Evolutionary conservation across 495 filamentous ascomycete genomes (phyloP).

Genomic region (Neurospora sp.): DNA sequence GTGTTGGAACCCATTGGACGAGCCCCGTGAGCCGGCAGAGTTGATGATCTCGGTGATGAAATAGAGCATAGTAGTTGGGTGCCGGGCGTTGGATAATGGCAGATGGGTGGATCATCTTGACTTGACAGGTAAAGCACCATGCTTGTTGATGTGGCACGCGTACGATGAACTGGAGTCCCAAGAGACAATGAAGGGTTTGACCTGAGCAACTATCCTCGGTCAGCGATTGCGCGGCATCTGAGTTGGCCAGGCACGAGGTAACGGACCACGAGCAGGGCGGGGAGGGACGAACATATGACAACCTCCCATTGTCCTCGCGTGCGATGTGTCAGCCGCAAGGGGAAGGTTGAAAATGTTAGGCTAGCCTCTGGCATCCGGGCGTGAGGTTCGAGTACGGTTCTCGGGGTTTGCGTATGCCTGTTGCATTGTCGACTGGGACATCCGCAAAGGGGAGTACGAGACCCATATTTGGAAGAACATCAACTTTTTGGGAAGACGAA

Average conservation of each 20-base stretch:
- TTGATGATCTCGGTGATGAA: background rate
- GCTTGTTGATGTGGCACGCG: background rate
- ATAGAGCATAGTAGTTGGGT: background rate
- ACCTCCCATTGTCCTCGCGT: background rate
- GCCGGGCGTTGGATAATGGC: background rate
- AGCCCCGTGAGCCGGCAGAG: background rate
- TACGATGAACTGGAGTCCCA: background rate
- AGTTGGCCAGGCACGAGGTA: slow-evolving; percentile 5
- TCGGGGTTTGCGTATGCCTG: background rate
- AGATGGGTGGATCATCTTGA: background rate
- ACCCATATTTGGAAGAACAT: background rate
- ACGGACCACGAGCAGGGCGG: background rate
- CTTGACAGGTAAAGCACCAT: background rate
- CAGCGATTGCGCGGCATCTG: slow-evolving; percentile 1
- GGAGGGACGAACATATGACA: background rate
- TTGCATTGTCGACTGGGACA: background rate
- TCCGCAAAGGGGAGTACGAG: background rate
- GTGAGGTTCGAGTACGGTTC: background rate
- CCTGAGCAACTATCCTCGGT: background rate
- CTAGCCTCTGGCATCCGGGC: background rate
- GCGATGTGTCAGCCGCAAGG: background rate
- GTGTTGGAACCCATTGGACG: background rate
- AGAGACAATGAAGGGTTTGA: background rate
- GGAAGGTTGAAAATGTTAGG: background rate
- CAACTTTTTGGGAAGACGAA: background rate